Evolutionary conservation across 768 basidiomycete species (phyloP).

Genomic region (Ramaria sp.): DNA sequence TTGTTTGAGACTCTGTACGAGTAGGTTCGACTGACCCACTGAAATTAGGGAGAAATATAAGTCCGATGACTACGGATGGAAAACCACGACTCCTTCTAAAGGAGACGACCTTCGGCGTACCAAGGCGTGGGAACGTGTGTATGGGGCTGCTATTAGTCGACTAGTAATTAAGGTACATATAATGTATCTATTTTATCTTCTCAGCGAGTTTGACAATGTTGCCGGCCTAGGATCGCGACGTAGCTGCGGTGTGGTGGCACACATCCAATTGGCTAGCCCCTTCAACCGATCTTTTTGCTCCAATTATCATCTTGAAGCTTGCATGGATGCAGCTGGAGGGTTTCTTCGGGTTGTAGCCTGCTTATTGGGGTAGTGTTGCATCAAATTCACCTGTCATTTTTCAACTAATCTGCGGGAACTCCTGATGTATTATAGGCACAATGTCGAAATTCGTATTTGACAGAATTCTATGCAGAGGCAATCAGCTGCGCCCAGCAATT

Average conservation of each 20-base stretch:
- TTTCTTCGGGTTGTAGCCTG: not conserved
- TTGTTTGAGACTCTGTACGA: too few species aligned
- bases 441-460: too few species aligned
- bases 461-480: too few species aligned
- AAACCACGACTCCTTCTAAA: not conserved
- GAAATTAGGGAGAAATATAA: not conserved
- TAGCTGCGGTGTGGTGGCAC: not conserved
- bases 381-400: too few species aligned
- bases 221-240: not conserved
- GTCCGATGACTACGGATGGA: not conserved
- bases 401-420: too few species aligned
- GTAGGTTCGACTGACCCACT: too few species aligned
- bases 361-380: too few species aligned
- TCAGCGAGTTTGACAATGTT: not conserved
- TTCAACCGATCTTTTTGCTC: slow-evolving; percentile 1
- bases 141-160: not conserved
- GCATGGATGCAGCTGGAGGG: not conserved
- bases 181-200: not conserved
- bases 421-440: too few species aligned
- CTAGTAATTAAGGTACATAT: not conserved
- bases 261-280: not conserved
- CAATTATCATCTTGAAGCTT: not conserved
- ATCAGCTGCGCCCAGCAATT: too few species aligned
- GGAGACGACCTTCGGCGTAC: not conserved
- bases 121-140: not conserved